Conservation (phyloP, 1,284 basidiomycete genomes). For the Exsudoporus floridanus region DNA sequence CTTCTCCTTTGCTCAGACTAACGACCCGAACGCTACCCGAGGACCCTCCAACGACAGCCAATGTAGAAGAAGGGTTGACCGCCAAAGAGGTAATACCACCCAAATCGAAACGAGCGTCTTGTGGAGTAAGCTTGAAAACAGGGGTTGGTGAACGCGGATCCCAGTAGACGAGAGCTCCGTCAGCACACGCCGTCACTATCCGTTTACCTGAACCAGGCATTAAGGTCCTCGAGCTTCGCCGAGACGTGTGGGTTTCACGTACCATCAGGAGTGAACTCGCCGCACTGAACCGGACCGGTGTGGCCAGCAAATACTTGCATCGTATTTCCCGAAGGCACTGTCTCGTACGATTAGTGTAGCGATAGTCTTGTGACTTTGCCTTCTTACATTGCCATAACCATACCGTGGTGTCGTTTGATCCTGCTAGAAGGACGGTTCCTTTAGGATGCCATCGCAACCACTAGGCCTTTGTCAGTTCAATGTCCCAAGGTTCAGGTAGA, state of each 20-base stretch:
- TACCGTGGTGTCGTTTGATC: slow-evolving; percentile 92
- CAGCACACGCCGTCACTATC: slow-evolving; percentile 84
- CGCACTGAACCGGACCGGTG: slow-evolving; percentile 81
- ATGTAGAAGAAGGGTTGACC: slow-evolving; percentile 79
- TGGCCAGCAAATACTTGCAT: slow-evolving; percentile 98
- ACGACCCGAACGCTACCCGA: slow-evolving; percentile 83
- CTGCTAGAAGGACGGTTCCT: slow-evolving; percentile 85
- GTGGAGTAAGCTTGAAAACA: slow-evolving; percentile 74
- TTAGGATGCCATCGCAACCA: slow-evolving; percentile 97
- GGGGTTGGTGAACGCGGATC: slow-evolving; percentile 82
- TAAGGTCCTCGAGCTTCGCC: slow-evolving; percentile 3
- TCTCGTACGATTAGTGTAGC: slow-evolving; percentile 15
- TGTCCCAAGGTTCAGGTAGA: neutral
- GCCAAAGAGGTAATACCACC: slow-evolving; percentile 85
- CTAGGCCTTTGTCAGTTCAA: slow-evolving; percentile 40
- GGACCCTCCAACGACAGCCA: slow-evolving; percentile 87
- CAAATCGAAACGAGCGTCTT: slow-evolving; percentile 75
- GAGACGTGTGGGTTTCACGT: slow-evolving; percentile 12
- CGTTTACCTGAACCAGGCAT: slow-evolving; percentile 64
- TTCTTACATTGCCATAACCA: slow-evolving; percentile 94
- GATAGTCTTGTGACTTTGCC: neutral
- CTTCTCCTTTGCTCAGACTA: slow-evolving; percentile 82
- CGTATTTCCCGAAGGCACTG: slow-evolving; percentile 89
- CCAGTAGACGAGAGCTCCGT: slow-evolving; percentile 88
- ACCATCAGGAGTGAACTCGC: slow-evolving; percentile 92